A percentile compares a stretch with the other conserved stretches of the same genome.
Evolutionary conservation across 148 eudicot species (phyloP).

Genomic region (Oxyria digyna): DNA sequence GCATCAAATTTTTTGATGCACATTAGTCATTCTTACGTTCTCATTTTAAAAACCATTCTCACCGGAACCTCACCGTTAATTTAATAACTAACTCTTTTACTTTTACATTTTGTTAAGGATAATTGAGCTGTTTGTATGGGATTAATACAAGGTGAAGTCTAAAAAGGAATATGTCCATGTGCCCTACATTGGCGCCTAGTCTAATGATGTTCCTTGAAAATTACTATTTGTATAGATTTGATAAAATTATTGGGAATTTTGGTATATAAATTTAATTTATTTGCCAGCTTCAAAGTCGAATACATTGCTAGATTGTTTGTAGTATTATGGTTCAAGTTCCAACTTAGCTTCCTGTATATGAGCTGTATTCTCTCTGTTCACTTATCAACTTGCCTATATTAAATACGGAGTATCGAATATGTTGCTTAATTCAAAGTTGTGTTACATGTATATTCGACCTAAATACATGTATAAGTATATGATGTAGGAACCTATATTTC

Average conservation of each 20-base stretch:
- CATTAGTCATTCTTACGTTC: too few species aligned
- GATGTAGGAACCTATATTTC: too few species aligned
- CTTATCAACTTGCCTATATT: too few species aligned
- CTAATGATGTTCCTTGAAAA: not conserved
- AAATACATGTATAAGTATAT: too few species aligned
- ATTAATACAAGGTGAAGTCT: not conserved
- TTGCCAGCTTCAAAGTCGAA: not conserved
- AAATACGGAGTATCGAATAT: too few species aligned
- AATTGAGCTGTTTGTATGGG: not conserved
- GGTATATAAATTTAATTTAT: not conserved
- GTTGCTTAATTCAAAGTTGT: too few species aligned
- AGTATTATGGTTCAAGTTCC: not conserved
- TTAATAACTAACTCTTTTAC: not conserved
- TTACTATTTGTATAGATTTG: not conserved
- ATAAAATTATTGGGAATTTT: not conserved
- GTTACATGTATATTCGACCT: too few species aligned
- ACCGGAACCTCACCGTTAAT: too few species aligned
- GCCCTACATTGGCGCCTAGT: not conserved
- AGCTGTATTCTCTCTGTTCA: not conserved
- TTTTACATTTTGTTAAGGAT: not conserved
- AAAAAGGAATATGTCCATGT: constrained; percentile 1
- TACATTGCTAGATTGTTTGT: not conserved
- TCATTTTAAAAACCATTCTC: too few species aligned
- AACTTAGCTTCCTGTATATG: not conserved
- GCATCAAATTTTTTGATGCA: too few species aligned